Evolutionary conservation across 1,284 basidiomycete species (phyloP).

Genomic region (Butyriboletus appendiculatus): DNA sequence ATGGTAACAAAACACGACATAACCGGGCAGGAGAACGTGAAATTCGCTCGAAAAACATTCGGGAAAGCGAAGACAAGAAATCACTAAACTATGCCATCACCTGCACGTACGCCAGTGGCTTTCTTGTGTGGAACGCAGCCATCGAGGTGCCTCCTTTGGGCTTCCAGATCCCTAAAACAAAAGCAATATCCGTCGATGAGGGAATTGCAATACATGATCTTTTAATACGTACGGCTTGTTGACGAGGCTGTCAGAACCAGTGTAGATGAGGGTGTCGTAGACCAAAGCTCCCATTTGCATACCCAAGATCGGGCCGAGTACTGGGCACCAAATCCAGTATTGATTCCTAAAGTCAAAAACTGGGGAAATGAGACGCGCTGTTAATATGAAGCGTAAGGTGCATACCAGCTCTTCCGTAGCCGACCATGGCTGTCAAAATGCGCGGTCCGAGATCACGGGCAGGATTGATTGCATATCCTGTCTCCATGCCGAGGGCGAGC

Average conservation of each 20-base stretch:
- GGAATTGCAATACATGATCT: neutral
- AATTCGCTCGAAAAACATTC: neutral
- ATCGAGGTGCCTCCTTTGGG: slow-evolving; percentile 18
- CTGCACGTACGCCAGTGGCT: neutral
- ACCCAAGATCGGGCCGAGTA: slow-evolving; percentile 59
- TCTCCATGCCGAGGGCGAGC: slow-evolving; percentile 56
- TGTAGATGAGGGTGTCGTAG: slow-evolving; percentile 56
- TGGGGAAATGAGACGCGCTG: slow-evolving; percentile 13
- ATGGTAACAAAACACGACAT: neutral
- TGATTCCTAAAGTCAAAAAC: slow-evolving; percentile 55
- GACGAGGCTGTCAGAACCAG: slow-evolving; percentile 53
- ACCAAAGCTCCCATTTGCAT: slow-evolving; percentile 51
- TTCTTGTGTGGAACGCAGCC: slow-evolving; percentile 7
- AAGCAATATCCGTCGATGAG: neutral
- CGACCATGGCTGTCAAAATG: slow-evolving; percentile 57
- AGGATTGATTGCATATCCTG: slow-evolving; percentile 63
- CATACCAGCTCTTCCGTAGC: slow-evolving; percentile 53
- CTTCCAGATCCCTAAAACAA: slow-evolving; percentile 13
- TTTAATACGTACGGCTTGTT: slow-evolving; percentile 47
- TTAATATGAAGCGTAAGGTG: neutral
- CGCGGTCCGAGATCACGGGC: slow-evolving; percentile 67
- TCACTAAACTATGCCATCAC: slow-evolving; percentile 34
- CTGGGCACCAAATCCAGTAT: slow-evolving; percentile 79
- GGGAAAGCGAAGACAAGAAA: neutral
- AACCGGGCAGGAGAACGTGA: neutral